Evolutionary conservation across 257 asterid genomes (phyloP).

Genomic region (Solanum sparsipilum): DNA sequence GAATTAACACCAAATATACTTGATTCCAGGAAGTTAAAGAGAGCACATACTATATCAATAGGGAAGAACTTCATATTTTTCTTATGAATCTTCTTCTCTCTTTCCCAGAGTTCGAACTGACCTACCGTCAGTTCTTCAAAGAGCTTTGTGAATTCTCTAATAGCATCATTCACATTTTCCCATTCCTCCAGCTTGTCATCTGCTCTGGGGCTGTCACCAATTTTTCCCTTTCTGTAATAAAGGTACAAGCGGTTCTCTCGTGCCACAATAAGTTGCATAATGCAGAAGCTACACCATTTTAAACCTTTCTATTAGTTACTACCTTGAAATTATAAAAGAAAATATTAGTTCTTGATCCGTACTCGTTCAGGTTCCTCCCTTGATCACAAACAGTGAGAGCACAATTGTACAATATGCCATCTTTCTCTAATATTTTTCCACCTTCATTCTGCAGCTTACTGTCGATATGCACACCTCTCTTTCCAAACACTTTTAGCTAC

Average conservation of each 20-base stretch:
- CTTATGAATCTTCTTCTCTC: slow-evolving; percentile 55
- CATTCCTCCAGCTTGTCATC: slow-evolving; percentile 55
- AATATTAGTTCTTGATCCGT: neutral
- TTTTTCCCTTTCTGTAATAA: slow-evolving; percentile 58
- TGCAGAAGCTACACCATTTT: slow-evolving; percentile 31
- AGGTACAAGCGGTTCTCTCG: slow-evolving; percentile 49
- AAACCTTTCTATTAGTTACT: neutral
- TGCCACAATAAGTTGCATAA: slow-evolving; percentile 48
- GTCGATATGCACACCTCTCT: slow-evolving; percentile 83
- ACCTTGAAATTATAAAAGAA: neutral
- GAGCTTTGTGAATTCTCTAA: slow-evolving; percentile 40
- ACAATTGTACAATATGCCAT: slow-evolving; percentile 70
- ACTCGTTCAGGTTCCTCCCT: slow-evolving; percentile 51
- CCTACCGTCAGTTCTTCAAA: slow-evolving; percentile 59
- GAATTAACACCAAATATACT: neutral
- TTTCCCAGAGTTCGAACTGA: slow-evolving; percentile 71
- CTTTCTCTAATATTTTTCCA: slow-evolving; percentile 58
- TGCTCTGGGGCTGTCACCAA: slow-evolving; percentile 32
- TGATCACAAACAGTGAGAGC: slow-evolving; percentile 43
- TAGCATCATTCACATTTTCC: slow-evolving; percentile 33
- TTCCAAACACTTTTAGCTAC: slow-evolving; percentile 77
- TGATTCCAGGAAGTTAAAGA: neutral
- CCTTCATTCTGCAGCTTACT: slow-evolving; percentile 57
- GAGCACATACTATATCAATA: slow-evolving; percentile 43
- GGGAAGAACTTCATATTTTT: slow-evolving; percentile 41